Base-by-base conservation (phyloP, 2,329 filamentous ascomycete species). In the Onygenales sp. region DNA sequence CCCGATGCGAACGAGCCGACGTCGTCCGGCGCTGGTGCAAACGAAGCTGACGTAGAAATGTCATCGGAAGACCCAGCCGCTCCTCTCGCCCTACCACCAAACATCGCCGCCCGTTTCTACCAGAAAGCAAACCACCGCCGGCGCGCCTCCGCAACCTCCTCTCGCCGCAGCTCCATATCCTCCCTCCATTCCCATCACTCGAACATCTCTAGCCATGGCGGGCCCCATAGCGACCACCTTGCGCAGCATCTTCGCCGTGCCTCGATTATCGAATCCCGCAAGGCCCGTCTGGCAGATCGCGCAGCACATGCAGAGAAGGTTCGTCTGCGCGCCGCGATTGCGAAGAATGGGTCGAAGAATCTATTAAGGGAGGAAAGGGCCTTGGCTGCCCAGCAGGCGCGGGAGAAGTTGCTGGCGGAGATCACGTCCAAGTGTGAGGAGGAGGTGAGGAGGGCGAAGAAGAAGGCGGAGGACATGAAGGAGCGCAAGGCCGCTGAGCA, bases 301-400 rank as follows among this genome's bases (percentile, higher is more conserved):
- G 82, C 82, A 5, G 79, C 81, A 10, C 82, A 85, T 70, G 82
- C 79, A 32, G 82, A 85, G 63, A 81, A 84, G 63, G 82, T 85
- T 49, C 76, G 82, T 59, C 67, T 83, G 55, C 78, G 82, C 46
- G 82, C 82, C 51, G 80, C 82, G 2, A 66, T 83, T 55, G 79
- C 79, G 38, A 85, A 84, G 64, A 79, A 81, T 8, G 73, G 78
- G 7, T 77, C 79, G 6, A 73, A 79, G 54, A 74, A 71, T 53
- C 72, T 79, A 11, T 78, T 80, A 58, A 79, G 75, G 55, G 82
- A 85, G 68, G 82, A 84, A 68, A 72, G 79, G 56, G 81, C 81
- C 7, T 63, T 83, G 61, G 82, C 82, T 31, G 82, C 82, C 21
- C 78, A 85, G 59, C 73, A 83, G 52, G 79, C 82, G 14, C 78